These are phyloP conservation scores for Colletotrichum sp. DNA, from an alignment of 2,329 filamentous ascomycete genomes.

Conservation along the genomic window DNA sequence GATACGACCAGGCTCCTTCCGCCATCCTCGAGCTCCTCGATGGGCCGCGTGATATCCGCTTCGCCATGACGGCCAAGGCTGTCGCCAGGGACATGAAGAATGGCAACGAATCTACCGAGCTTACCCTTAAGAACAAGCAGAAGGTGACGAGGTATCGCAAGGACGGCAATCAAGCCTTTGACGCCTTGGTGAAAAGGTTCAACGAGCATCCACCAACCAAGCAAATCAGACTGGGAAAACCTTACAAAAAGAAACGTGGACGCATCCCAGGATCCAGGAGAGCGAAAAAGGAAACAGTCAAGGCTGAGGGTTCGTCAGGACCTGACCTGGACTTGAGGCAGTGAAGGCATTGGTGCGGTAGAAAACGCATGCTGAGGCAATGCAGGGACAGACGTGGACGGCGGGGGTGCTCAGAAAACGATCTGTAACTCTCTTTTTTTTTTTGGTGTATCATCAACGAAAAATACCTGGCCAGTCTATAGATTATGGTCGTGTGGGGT, in stretches of 20 bases:
- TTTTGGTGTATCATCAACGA: slow-evolving; percentile 8
- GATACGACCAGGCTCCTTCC: slow-evolving; percentile 82
- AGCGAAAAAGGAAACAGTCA: background rate
- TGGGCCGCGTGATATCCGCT: slow-evolving; percentile 90
- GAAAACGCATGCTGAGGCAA: background rate
- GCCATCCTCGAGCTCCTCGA: slow-evolving; percentile 96
- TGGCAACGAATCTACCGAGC: slow-evolving; percentile 65
- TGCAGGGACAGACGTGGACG: background rate
- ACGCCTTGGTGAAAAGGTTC: slow-evolving; percentile 61
- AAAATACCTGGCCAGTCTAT: slow-evolving; percentile 19
- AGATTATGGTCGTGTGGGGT: slow-evolving; percentile 20
- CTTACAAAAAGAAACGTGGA: no score
- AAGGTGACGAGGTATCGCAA: slow-evolving; percentile 83
- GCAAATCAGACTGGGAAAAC: no score
- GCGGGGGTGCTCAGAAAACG: background rate
- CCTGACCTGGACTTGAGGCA: background rate
- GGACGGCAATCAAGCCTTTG: slow-evolving; percentile 70
- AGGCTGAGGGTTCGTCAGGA: background rate
- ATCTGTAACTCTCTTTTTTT: background rate
- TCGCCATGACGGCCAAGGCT: slow-evolving; percentile 89
- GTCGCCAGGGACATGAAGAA: slow-evolving; percentile 68
- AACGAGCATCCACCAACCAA: slow-evolving; percentile 22
- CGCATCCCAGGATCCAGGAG: background rate
- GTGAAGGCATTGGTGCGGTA: background rate
- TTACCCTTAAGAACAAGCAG: slow-evolving; percentile 78